These are phyloP conservation scores for Pneumocystis murina DNA, from an alignment of 1,139 yeast genomes.

Conservation along the genomic window DNA sequence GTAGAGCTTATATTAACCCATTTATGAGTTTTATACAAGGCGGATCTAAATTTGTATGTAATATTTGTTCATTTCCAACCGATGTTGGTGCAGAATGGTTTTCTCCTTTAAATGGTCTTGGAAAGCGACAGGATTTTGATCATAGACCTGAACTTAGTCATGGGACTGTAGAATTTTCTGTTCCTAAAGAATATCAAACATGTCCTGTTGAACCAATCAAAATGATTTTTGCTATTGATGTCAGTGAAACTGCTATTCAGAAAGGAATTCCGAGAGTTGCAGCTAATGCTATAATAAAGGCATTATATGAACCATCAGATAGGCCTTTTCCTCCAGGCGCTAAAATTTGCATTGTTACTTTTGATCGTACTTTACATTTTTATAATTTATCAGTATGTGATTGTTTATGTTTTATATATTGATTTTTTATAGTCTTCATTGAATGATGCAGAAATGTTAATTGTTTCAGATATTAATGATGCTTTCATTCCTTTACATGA, in stretches of 20 bases:
- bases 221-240: constrained; percentile 67
- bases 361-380: constrained; percentile 58
- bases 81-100: constrained; percentile 44
- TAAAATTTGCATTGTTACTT: constrained; percentile 58
- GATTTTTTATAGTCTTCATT: constrained; percentile 18
- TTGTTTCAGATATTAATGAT: constrained; percentile 60
- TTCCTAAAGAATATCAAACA: constrained; percentile 46
- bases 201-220: constrained; percentile 36
- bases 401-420: background rate
- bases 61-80: constrained; percentile 72
- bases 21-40: constrained; percentile 52
- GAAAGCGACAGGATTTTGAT: constrained; percentile 47
- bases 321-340: constrained; percentile 29
- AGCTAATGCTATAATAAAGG: constrained; percentile 56
- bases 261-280: constrained; percentile 51
- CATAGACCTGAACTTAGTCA: constrained; percentile 60
- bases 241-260: constrained; percentile 46
- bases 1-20: constrained; percentile 82
- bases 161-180: constrained; percentile 78
- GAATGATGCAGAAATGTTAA: constrained; percentile 48
- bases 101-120: constrained; percentile 46
- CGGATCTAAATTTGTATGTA: constrained; percentile 60
- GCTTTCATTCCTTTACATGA: constrained; percentile 64
- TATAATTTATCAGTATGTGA: constrained; percentile 40
- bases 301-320: constrained; percentile 29